Evolutionary conservation across 306 rosid species (phyloP).

Genomic region (Vigna hirtella): DNA sequence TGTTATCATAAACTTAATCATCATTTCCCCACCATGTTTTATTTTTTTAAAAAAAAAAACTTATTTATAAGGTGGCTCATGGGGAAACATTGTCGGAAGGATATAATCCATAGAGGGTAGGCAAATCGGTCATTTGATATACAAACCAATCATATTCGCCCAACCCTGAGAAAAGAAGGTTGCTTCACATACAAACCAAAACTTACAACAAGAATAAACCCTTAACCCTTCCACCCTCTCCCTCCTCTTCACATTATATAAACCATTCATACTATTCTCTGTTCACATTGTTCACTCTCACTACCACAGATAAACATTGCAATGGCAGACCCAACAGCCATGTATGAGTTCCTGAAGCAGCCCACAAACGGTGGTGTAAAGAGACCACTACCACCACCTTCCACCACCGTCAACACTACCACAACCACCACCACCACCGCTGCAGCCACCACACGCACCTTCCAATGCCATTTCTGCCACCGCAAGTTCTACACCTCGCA

Average conservation of each 20-base stretch:
- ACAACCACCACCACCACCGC: background rate
- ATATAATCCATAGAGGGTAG: constrained; percentile 4
- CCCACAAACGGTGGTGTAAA: constrained; percentile 25
- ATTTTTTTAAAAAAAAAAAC: too few relatives aligned
- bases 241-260: background rate
- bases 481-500: constrained; percentile 84
- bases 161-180: background rate
- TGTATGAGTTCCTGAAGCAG: constrained; percentile 53
- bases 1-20: background rate
- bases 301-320: background rate
- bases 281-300: background rate
- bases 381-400: background rate
- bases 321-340: constrained; percentile 59
- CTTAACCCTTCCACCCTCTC: background rate
- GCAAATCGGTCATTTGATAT: constrained; percentile 30
- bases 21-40: too few relatives aligned
- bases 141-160: background rate
- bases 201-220: background rate
- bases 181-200: constrained; percentile 11
- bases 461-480: constrained; percentile 68
- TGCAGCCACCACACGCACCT: constrained; percentile 42
- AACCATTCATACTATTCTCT: background rate
- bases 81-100: background rate
- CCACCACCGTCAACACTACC: background rate
- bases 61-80: background rate